Base-by-base conservation (phyloP, 2,329 filamentous ascomycete species). In the Passalora sequoiae region DNA sequence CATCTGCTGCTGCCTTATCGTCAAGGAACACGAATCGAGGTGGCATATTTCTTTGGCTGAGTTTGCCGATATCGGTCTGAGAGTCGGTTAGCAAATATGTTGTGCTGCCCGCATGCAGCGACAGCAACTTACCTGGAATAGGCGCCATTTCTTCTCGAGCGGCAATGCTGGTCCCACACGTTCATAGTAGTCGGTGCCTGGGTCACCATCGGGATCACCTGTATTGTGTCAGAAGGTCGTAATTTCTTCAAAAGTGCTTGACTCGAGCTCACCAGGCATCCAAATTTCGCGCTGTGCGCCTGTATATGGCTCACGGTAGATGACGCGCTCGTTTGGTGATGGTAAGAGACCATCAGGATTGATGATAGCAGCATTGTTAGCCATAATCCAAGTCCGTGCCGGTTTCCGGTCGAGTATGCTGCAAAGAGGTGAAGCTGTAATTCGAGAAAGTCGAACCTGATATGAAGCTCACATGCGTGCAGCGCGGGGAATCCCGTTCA, bases 1-100 rank as follows among this genome's bases (percentile, higher is more conserved):
- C 58, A 3, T 60, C 58, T 40, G 61, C 61, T 16, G 58, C 63
- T 3, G 66, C 62, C 12, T 50, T 47, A 37, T 71, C 68, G 44
- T 71, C 67, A 2, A 70, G 61, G 27, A 65, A 61, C n/a, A 66
- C 61, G 33, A 63, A 63, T 13, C 54, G 58, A 2, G 67, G 68
- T 6, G 65, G 65, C 6, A 42, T 49, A 8, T 55, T 54, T 6
- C 53, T 55, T 24, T 19, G 28, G 28, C 47, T 48, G 24, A 67
- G 56, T 2, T 51, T 45, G 8, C 57, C 54, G 3, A 63, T 50
- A 19, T 64, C 55, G 4, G 53, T 59, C 44, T 51, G 21, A 3
- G 27, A 27, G 15, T 36, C 9, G 15, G 33, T 36, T 13, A 33
- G 30, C 30, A 10, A 16, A n/a, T 33, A 3, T 33, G 30, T 3